Evolutionary conservation across 257 asterid species (phyloP), one percentile per base, ranked within the genome.

Genomic region (Lycium ferocissimum): DNA sequence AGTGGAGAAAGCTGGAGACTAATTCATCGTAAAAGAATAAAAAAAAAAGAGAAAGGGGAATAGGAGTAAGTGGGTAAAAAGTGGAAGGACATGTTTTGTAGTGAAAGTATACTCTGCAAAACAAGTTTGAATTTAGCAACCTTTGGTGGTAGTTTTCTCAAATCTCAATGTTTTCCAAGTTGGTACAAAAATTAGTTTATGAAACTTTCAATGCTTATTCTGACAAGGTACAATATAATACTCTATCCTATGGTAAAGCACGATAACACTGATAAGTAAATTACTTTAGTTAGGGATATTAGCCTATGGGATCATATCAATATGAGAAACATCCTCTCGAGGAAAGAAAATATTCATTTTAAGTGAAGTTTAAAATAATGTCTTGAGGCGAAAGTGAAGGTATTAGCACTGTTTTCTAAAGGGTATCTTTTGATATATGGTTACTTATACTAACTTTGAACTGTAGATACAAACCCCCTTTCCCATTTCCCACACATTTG

Each of bases 131-230:
- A 78, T 78, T 78, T 78, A 51, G 26, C 82, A 13, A 76, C 51
- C 20, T 75, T 75, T 75, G 37, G 26, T 38, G 3, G 26, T 9
- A 51, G 53, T 26, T 53, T 14, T 76, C 82, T 53, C 82, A 78
- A 78, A 78, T 78, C 82, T 78, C 82, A 26, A 78, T 78, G 82
- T 22, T 62, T 56, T 56, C 61, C 18, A 9, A 9, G 58, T 45
- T 78, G 7, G 6, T 76, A 75, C 13, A 22, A 49, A 13, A 15
- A 12, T 51, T 49, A 13, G 5, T 51, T 78, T 54, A 53, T 51
- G 65, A 53, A 53, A 26, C 9, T 53, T 89, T 91, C 93, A 89
- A 88, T 90, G 92, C 71, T 71, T 88, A 79, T 88, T 85, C 94
- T 90, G 93, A 91, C 94, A 82, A 70, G 35, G 2, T 43, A 40